Evolutionary conservation across 2,329 filamentous ascomycete species (phyloP), one percentile per base, ranked within the genome.

Genomic region (Coniochaeta prunicola): DNA sequence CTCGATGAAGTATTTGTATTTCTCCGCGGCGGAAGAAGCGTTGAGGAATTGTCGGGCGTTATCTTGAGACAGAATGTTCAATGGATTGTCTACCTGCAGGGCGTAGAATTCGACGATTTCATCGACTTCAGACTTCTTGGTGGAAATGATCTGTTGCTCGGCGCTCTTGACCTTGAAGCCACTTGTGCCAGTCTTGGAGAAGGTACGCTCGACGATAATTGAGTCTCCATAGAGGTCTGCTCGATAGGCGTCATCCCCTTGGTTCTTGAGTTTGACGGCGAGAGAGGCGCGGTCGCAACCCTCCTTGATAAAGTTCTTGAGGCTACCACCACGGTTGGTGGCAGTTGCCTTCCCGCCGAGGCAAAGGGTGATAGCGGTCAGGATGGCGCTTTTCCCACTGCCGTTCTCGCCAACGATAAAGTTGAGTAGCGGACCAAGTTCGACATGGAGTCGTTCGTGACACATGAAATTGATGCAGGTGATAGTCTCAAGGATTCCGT

Each of bases 331-430:
- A 63, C 94, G 89, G 68, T 97, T 97, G 4, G 94, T 97, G 17
- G 90, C 85, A 58, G 91, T 91, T 1, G 94, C 92, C 72, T 97
- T 97, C 21, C 90, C 93, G 61, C 94, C 94, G n/a, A 99, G 80
- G 68, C 94, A 97, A 34, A 99, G 80, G 0, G 92, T 96, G 63
- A 99, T 84, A 4, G 92, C 94, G 0, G 94, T 97, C 30, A 99
- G 77, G 15, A 97, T 89, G 2, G 94, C 94, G 71, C 94, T 99
- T 77, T 99, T 99, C 36, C 94, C 94, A 70, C 93, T 97, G 33
- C 94, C 94, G 70, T 99, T 99, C 72, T 96, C 92, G 17, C 94
- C 94, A 58, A 97, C 92, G 62, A 99, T 92, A 74, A 99, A 99
- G 73, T 99, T 99, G 72, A 99, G 96, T 38, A 97, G 78, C 0